Conservation (phyloP, 495 filamentous ascomycete genomes). For the Xylaria bambusicola region DNA sequence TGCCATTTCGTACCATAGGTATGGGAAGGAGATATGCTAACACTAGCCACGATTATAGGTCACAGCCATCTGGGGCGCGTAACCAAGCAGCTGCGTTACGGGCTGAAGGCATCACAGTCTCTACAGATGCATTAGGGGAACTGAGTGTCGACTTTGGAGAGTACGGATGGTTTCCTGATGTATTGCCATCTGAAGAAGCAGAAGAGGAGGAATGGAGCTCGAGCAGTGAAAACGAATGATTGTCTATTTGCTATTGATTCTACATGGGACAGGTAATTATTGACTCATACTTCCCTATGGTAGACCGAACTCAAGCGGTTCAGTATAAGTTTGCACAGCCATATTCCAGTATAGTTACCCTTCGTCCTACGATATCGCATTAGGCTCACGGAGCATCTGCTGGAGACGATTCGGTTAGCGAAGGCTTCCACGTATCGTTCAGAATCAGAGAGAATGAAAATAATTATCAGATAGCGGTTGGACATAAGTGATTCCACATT, state of each 20-base stretch:
- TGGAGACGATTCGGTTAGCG: background rate
- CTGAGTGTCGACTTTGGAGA: constrained; percentile 64
- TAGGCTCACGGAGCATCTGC: background rate
- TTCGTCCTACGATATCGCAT: background rate
- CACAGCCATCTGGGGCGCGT: constrained; percentile 62
- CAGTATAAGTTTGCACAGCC: background rate
- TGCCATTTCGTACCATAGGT: too few species aligned
- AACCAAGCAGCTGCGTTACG: constrained; percentile 69
- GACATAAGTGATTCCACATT: constrained; percentile 65
- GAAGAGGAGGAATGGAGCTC: constrained; percentile 22
- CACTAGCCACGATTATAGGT: constrained; percentile 45
- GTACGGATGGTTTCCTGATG: constrained; percentile 77
- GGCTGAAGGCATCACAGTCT: constrained; percentile 70
- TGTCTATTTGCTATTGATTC: background rate
- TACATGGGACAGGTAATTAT: background rate
- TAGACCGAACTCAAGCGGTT: background rate
- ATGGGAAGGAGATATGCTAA: background rate
- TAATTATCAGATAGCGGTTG: constrained; percentile 77
- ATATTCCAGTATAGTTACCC: background rate
- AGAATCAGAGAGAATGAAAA: background rate
- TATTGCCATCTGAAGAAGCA: constrained; percentile 53
- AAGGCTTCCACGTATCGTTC: background rate
- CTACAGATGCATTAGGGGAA: constrained; percentile 65
- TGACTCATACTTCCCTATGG: too few species aligned
- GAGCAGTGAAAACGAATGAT: constrained; percentile 10